These are phyloP conservation scores for Nicotiana otophora DNA, from an alignment of 257 asterid genomes.

Conservation along the genomic window DNA sequence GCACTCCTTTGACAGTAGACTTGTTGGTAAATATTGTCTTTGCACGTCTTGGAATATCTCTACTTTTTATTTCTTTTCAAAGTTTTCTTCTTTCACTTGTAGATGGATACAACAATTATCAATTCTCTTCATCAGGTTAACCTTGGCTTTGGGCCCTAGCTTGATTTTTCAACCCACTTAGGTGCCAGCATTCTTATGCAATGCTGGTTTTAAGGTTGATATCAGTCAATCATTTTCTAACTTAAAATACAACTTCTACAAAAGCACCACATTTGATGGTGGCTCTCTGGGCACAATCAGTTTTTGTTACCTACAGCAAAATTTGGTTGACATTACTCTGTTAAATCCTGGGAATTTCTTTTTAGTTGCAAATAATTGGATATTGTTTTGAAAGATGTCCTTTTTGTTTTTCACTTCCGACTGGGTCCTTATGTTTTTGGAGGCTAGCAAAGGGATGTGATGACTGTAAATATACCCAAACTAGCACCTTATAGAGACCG, in stretches of 20 bases:
- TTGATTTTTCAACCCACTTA: not conserved
- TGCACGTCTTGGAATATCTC: not conserved
- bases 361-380: not conserved
- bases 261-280: not conserved
- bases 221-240: not conserved
- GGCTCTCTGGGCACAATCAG: not conserved
- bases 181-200: not conserved
- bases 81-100: not conserved
- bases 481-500: not conserved
- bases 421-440: not conserved
- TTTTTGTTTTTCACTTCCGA: not conserved
- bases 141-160: not conserved
- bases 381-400: not conserved
- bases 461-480: not conserved
- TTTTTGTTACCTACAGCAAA: not conserved
- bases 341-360: not conserved
- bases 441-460: not conserved
- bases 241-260: not conserved
- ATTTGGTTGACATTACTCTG: conserved; percentile 1
- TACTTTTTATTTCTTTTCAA: not conserved
- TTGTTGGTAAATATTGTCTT: conserved; percentile 48
- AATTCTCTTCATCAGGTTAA: not conserved
- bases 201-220: not conserved
- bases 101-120: not conserved
- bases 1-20: conserved; percentile 65